Conservation (phyloP, 495 filamentous ascomycete genomes). For the Penicillium paradoxum region DNA sequence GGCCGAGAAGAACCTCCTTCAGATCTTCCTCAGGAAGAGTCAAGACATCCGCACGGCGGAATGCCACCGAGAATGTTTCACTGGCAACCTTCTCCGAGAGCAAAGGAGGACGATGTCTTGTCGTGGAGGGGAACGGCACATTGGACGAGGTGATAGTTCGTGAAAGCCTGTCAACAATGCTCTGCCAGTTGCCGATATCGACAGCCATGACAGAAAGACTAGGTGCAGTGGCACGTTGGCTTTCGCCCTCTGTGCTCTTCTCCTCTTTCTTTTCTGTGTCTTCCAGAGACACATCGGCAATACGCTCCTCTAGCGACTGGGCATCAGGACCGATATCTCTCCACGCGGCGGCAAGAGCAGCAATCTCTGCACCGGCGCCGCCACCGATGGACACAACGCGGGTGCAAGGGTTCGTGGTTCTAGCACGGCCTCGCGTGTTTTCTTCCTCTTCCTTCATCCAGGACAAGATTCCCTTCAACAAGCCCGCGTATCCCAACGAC, state of each 20-base stretch:
- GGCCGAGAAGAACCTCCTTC: conserved; percentile 27
- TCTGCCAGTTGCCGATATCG: conserved; percentile 75
- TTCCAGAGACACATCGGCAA: conserved; percentile 20
- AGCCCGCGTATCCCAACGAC: conserved; percentile 68
- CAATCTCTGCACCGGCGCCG: conserved; percentile 79
- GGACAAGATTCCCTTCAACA: conserved; percentile 48
- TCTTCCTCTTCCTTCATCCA: conserved; percentile 24
- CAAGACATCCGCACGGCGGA: conserved; percentile 62
- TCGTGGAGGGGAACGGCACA: conserved; percentile 21
- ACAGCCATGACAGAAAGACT: conserved; percentile 57
- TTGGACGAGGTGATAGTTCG: conserved; percentile 29
- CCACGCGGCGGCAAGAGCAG: conserved; percentile 65
- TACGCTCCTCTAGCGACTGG: conserved; percentile 4
- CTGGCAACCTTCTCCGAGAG: conserved; percentile 38
- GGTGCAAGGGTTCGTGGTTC: background rate
- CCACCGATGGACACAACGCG: conserved; percentile 73
- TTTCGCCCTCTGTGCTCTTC: background rate
- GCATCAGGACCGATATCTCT: conserved; percentile 30
- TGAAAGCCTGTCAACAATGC: conserved; percentile 53
- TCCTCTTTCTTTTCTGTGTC: background rate
- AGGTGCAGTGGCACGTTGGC: background rate
- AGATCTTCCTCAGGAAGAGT: conserved; percentile 39
- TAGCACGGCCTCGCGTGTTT: background rate
- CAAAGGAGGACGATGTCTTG: conserved; percentile 48
- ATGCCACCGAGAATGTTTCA: conserved; percentile 39